Conservation (phyloP, 768 basidiomycete species). For the Gloeopeniophorella convolvens region DNA sequence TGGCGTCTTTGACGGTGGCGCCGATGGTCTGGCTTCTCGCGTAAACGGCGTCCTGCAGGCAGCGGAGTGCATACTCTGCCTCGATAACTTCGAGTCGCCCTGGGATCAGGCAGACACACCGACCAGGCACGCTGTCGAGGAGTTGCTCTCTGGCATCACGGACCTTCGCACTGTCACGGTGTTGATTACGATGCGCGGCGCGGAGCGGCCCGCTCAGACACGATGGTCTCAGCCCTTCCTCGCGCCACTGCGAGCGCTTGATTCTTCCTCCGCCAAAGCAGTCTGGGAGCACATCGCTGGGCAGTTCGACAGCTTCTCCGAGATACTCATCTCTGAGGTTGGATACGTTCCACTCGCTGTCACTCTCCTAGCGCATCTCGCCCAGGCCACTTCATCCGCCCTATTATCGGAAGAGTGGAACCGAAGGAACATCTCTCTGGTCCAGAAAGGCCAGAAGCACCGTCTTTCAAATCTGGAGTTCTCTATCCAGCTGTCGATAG, state of each 20-base stretch:
- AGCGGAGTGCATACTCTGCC: background rate
- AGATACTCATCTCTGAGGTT: background rate
- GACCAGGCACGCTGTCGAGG: background rate
- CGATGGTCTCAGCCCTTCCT: background rate
- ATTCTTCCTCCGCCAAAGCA: background rate
- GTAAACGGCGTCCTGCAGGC: background rate
- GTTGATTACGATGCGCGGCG: too few relatives aligned
- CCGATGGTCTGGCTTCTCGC: background rate
- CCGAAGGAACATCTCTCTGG: background rate
- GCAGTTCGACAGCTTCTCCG: background rate
- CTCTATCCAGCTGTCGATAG: background rate
- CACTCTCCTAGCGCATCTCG: background rate
- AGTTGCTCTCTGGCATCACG: background rate
- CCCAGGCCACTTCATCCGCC: background rate
- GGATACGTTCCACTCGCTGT: too few relatives aligned
- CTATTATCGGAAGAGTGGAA: background rate
- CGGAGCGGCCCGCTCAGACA: background rate
- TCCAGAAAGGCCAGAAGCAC: background rate
- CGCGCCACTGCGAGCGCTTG: background rate
- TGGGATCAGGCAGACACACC: too few relatives aligned
- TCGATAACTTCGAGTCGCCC: background rate
- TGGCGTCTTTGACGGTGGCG: background rate
- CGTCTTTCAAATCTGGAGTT: background rate
- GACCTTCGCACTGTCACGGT: background rate
- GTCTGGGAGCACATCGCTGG: background rate